Conservation (phyloP, 805 yeast species). For the Clavispora phyllophila region DNA sequence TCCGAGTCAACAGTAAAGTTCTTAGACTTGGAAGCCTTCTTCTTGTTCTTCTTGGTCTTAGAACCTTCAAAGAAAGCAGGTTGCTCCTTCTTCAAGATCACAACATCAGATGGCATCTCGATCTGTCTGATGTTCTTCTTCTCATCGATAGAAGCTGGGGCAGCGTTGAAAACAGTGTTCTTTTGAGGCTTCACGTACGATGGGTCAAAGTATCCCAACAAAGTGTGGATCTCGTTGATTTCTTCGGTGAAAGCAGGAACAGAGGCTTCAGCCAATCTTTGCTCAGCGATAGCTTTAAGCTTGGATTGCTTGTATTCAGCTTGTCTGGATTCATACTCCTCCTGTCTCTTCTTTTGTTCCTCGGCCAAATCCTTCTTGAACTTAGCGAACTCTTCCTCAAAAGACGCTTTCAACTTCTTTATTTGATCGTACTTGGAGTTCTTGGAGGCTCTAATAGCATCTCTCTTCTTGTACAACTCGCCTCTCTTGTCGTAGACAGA, state of each 20-base stretch:
- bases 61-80: slow-evolving; percentile 52
- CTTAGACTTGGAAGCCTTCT: slow-evolving; percentile 40
- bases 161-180: slow-evolving; percentile 21
- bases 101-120: slow-evolving; percentile 60
- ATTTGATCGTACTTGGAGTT: slow-evolving; percentile 65
- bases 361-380: slow-evolving; percentile 64
- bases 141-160: slow-evolving; percentile 20
- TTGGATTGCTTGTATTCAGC: slow-evolving; percentile 49
- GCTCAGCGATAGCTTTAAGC: slow-evolving; percentile 55
- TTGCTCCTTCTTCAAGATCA: slow-evolving; percentile 58
- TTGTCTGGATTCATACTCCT: slow-evolving; percentile 55
- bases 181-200: slow-evolving; percentile 56
- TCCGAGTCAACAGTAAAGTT: slow-evolving; percentile 74
- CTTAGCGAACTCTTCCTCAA: slow-evolving; percentile 67
- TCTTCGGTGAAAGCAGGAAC: slow-evolving; percentile 82
- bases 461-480: slow-evolving; percentile 58
- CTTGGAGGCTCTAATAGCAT: slow-evolving; percentile 59
- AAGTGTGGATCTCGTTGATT: slow-evolving; percentile 67
- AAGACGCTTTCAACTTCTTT: slow-evolving; percentile 65
- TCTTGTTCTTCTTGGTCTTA: slow-evolving; percentile 44
- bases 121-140: slow-evolving; percentile 41
- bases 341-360: slow-evolving; percentile 63
- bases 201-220: slow-evolving; percentile 75
- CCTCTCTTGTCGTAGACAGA: slow-evolving; percentile 62
- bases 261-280: slow-evolving; percentile 67